These are phyloP conservation scores for Trichophyton benhamiae DNA, from an alignment of 2,329 filamentous ascomycete genomes.

Conservation along the genomic window DNA sequence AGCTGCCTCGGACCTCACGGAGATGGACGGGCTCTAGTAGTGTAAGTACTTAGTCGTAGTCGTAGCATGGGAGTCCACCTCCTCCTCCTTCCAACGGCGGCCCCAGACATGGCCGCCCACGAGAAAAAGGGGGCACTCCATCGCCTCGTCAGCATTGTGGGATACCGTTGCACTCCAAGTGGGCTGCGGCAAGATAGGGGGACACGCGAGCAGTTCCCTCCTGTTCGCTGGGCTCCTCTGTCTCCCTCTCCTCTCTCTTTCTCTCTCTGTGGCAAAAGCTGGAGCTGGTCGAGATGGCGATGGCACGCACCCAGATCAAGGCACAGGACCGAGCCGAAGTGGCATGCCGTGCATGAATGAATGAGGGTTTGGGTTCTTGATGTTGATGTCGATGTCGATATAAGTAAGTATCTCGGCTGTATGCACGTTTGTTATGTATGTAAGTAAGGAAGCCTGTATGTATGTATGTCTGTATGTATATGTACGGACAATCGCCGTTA, in stretches of 20 bases:
- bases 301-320: neutral
- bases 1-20: too few species aligned
- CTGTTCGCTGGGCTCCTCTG: neutral
- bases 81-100: neutral
- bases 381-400: too few species aligned
- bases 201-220: neutral
- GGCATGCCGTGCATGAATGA: too few species aligned
- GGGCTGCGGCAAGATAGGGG: neutral
- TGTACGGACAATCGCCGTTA: constrained; percentile 1
- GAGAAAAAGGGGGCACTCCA: neutral
- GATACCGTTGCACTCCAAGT: neutral
- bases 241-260: neutral
- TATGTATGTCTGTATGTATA: neutral
- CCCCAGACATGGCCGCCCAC: neutral
- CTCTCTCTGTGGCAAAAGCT: neutral
- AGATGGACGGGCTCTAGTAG: too few species aligned
- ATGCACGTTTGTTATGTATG: too few species aligned
- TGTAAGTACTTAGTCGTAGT: too few species aligned
- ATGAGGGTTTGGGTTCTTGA: too few species aligned
- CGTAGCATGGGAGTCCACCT: too few species aligned
- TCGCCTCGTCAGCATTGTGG: neutral
- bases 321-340: too few species aligned
- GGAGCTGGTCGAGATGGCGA: neutral
- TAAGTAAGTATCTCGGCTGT: too few species aligned
- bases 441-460: neutral